These are phyloP conservation scores for Chlamydomonas sphaeroides DNA, from an alignment of 139 green algal species.

Conservation along the genomic window DNA sequence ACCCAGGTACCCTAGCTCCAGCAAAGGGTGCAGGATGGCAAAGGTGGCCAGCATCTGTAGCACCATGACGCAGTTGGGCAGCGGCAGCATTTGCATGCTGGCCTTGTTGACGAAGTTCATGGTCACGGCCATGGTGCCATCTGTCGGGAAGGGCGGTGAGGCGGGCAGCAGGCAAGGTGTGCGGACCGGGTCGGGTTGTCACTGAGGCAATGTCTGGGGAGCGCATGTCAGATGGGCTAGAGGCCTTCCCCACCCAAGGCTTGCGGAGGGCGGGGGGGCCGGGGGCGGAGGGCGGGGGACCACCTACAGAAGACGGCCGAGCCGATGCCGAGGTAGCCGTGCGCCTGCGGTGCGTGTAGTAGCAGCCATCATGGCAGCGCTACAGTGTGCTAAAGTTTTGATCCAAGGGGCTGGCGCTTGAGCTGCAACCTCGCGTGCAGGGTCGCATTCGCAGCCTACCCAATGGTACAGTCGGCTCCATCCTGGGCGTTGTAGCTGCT, in stretches of 20 bases:
- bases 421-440: too few relatives aligned
- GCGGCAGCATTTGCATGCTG: conserved; percentile 52
- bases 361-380: too few relatives aligned
- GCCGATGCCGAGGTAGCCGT: conserved; percentile 21
- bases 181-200: not conserved
- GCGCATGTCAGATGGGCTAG: not conserved
- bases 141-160: not conserved
- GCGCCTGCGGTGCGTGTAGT: not conserved
- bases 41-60: conserved; percentile 49
- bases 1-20: not conserved
- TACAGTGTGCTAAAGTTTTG: too few relatives aligned
- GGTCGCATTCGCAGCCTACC: too few relatives aligned
- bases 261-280: not conserved
- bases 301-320: conserved; percentile 45
- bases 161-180: not conserved
- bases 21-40: conserved; percentile 41
- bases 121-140: conserved; percentile 35
- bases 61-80: conserved; percentile 54
- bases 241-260: not conserved
- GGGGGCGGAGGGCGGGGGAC: too few relatives aligned
- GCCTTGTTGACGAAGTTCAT: conserved; percentile 59
- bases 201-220: not conserved
- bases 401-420: too few relatives aligned
- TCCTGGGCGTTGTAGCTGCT: too few relatives aligned
- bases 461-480: too few relatives aligned